Base-by-base conservation (phyloP, 192 early-diverging fungal species). In the Tieghemiomyces parasiticus region DNA sequence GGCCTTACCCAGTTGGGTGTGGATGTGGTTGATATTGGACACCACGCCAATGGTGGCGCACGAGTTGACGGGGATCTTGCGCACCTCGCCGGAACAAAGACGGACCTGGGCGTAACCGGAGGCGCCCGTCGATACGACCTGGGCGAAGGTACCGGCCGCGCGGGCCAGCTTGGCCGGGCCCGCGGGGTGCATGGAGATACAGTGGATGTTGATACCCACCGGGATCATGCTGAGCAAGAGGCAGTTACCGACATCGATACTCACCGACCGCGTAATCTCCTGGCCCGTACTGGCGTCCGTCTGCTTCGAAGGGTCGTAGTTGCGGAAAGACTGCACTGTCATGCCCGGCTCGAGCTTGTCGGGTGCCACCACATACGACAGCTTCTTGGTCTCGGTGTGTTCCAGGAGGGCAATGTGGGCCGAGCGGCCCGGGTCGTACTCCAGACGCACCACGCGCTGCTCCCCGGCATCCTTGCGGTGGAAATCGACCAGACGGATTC, bases 351-450 rank as follows among this genome's bases (percentile, higher is more conserved):
- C 77, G 25, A 94, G 62, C 38, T 80, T 84, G 29, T 81, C 74
- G 28, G 87, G 85, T 6, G 90, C 85, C 62, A 95, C 73, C 51
- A 98, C 89, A 67, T 95, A 98, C 46, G 81, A 83, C 62, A 85
- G 77, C 61, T 82, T 78, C 62, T 82, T 83, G 28, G 85, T 90
- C 24, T 75, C 71, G 59, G 87, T 74, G 65, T 91, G 81, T 49
- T 80, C 78, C 64, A 97, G 78, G 65, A 97, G 70, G 14, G 88
- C 86, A 55, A 97, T 82, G 65, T 88, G 86, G 19, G 85, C 92
- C 35, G 79, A 82, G 20, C 95, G 74, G 63, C 91, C 90, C 33
- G 95, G 95, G 66, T 97, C 95, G 64, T 93, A 90, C 72, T 97
- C 95, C 30, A 93, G 71, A n/a, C 95, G 78, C 46, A 90, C 72